Evolutionary conservation across 495 filamentous ascomycete genomes (phyloP), one percentile per base, ranked within the genome.

Genomic region (Gamarada debralockiae): DNA sequence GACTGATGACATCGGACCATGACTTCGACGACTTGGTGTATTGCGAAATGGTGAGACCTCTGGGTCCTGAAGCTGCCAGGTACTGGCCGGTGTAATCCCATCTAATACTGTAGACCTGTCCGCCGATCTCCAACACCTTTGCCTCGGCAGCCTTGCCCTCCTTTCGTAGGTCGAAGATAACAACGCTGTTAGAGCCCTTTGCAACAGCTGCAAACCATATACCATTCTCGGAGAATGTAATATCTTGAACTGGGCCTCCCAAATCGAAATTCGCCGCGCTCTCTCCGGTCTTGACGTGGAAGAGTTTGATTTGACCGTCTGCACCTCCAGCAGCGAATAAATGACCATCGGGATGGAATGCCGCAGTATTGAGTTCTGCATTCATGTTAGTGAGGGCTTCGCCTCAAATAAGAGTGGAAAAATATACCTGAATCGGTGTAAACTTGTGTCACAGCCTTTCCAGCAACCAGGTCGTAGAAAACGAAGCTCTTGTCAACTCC

Each of bases 11-110:
- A 74, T 97, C 91, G 13, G 86, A 85, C 95, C 95, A 98, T 22
- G 75, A 73, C 75, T 96, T 98, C 25, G 79, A 72, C 14, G 76
- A 66, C 73, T 97, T 97, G 34, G 76, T 73, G 67, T 93, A 98
- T 57, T 92, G 84, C 64, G 92, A 89, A 48, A 98, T 89, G 24
- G 85, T 86, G 41, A 96, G 71, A 6, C 90, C 90, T 39, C 84
- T 82, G 1, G 87, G 79, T 0, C 95, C 95, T 14, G 80, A 87
- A 17, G 86, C 84, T 15, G 92, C 85, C 15, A 97, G 77, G 70
- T 87, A 98, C 66, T 97, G 93, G 20, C 92, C 93, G 17, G 87
- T 93, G 73, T 95, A 96, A 62, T 98, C 93, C 90, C 90, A 98
- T 43, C 76, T 73, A 51, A 96, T 74, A 22, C 77, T 78, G 40